Evolutionary conservation across 768 basidiomycete genomes (phyloP), one percentile per base, ranked within the genome.

Genomic region (Termitomyces heimii): DNA sequence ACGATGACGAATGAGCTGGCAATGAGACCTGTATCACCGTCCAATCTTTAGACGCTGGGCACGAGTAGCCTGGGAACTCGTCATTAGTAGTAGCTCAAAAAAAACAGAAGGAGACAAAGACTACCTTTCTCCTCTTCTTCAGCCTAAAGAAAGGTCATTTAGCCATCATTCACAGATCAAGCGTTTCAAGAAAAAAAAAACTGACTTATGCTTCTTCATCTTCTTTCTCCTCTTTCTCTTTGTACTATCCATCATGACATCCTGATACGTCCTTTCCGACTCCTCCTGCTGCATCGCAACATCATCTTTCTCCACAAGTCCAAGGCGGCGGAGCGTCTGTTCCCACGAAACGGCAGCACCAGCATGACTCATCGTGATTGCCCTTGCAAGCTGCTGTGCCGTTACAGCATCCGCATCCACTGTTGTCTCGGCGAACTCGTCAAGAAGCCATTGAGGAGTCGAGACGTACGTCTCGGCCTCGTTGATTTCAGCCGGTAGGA

Each of bases 141-240:
- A 92, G 81, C 77, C 92, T 93, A 60, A 6, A 61, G 49, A 58
- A 51, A 49, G 45, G 10, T 24, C 24, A 42, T 57, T 43, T 44
- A 43, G 37, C 46, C 44, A 47, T 37, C 26, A 55, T 20, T 34
- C 28, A 44, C 53, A 56, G 39, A 50, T n/a, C 35, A 57, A 53
- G 44, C 24, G 7, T 31, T 22, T 3, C 8, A 34, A 50, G n/a
- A 28, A 48, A 28, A 78, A 32, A 37, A 3, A 79, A 3, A 79
- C 89, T 72, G 67, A 93, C 92, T 95, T 95, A 71, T 96, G 94
- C 75, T 94, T 96, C 82, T 88, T 92, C 86, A 96, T 96, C 85
- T 95, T 96, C 84, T 85, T 89, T 78, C 84, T 78, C 64, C 84
- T 80, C 79, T 94, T 94, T 70, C 91, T 82, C 77, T 86, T 89